Conservation (phyloP, 2,329 filamentous ascomycete species). For the Ophiocordyceps camponoti-rufipedis region DNA sequence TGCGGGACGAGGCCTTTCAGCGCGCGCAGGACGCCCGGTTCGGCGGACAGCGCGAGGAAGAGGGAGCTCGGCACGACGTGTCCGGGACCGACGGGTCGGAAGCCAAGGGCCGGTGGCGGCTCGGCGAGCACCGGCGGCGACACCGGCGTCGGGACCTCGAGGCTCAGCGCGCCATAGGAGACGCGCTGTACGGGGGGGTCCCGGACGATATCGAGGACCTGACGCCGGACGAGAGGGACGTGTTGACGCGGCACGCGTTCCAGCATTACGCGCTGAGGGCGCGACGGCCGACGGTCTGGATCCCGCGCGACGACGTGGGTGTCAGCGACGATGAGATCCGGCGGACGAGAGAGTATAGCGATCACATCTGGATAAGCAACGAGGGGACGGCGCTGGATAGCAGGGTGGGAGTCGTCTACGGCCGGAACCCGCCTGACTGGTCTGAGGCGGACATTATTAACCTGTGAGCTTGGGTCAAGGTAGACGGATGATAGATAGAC, state of each 20-base stretch:
- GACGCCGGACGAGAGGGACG: constrained; percentile 73
- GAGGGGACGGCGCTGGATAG: constrained; percentile 77
- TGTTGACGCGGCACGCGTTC: constrained; percentile 73
- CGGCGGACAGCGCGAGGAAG: constrained; percentile 35
- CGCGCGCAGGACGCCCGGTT: constrained; percentile 56
- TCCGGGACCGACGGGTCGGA: constrained; percentile 13
- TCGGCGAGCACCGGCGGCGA: constrained; percentile 26
- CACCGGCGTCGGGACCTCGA: constrained; percentile 46
- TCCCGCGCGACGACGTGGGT: constrained; percentile 77
- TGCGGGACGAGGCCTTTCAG: constrained; percentile 80
- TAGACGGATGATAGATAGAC: too few species aligned
- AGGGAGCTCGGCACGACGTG: constrained; percentile 19
- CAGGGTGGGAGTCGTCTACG: constrained; percentile 68
- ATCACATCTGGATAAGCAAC: constrained; percentile 83
- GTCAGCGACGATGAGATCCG: constrained; percentile 82
- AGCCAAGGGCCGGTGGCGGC: constrained; percentile 17
- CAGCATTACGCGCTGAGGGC: constrained; percentile 77
- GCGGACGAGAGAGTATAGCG: constrained; percentile 57
- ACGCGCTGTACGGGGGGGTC: constrained; percentile 70
- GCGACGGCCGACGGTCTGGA: constrained; percentile 77
- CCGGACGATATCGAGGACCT: constrained; percentile 91
- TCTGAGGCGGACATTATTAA: constrained; percentile 76
- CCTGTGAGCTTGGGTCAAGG: constrained; percentile 24
- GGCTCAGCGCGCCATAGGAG: constrained; percentile 53
- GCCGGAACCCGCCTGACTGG: constrained; percentile 73